Percentiles rank a stretch among this genome's conserved stretches.
These are phyloP conservation scores for Globisporangium splendens DNA, from an alignment of 352 stramenopile species.

Conservation along the genomic window DNA sequence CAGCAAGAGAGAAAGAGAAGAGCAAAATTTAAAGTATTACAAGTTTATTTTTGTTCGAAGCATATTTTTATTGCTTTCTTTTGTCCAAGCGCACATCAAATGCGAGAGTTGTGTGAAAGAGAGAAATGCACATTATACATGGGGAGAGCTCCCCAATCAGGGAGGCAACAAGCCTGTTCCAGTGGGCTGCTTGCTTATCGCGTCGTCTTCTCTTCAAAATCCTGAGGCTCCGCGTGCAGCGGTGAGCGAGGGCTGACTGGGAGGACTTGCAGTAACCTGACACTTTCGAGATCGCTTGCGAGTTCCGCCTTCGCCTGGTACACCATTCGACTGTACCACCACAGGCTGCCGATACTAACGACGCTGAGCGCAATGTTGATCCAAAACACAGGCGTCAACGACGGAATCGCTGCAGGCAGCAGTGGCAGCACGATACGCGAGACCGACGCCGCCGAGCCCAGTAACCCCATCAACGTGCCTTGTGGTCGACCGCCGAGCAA, in stretches of 20 bases:
- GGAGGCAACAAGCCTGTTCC: too few relatives aligned
- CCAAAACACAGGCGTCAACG: constrained; percentile 70
- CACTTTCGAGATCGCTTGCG: constrained; percentile 37
- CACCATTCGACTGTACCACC: constrained; percentile 70
- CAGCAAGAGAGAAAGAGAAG: too few relatives aligned
- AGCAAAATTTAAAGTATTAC: too few relatives aligned
- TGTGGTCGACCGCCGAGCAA: constrained; percentile 69
- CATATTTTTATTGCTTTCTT: too few relatives aligned
- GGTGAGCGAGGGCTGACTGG: constrained; percentile 48
- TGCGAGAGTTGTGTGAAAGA: too few relatives aligned
- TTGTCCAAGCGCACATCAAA: too few relatives aligned
- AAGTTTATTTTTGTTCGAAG: too few relatives aligned
- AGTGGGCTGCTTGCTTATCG: too few relatives aligned
- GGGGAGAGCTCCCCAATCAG: too few relatives aligned
- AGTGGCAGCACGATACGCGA: constrained; percentile 76
- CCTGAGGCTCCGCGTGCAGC: constrained; percentile 28
- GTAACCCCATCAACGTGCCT: constrained; percentile 75
- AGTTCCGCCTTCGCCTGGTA: constrained; percentile 44
- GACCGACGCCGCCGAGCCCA: constrained; percentile 67
- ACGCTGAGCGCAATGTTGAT: constrained; percentile 63
- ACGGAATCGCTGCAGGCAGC: constrained; percentile 43
- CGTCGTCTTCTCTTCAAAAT: constrained; percentile 15
- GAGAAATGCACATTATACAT: too few relatives aligned
- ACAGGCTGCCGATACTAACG: constrained; percentile 53
- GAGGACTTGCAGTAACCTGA: constrained; percentile 16